These are phyloP conservation scores for Candida tibetensis DNA, from an alignment of 805 yeast species.

Conservation along the genomic window DNA sequence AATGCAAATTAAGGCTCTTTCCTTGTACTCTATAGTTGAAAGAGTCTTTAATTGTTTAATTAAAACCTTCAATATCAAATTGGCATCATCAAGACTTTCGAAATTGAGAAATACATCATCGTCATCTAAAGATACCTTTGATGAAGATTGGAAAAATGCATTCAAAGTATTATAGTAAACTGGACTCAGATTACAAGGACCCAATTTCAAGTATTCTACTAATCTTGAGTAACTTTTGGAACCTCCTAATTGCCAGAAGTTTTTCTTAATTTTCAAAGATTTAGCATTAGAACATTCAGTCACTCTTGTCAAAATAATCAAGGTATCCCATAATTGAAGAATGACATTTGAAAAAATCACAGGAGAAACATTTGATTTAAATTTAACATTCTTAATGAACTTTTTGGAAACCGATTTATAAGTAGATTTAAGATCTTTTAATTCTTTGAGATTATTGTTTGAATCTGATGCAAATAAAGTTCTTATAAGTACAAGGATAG, in stretches of 20 bases:
- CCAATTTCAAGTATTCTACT: slow-evolving; percentile 45
- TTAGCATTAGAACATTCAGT: slow-evolving; percentile 13
- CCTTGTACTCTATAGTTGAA: slow-evolving; percentile 16
- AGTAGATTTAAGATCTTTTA: slow-evolving; percentile 19
- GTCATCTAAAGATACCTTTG: slow-evolving; percentile 6
- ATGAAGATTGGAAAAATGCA: slow-evolving; percentile 17
- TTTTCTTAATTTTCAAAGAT: slow-evolving; percentile 38
- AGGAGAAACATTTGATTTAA: slow-evolving; percentile 28
- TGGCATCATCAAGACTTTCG: slow-evolving; percentile 17
- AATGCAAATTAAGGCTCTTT: slow-evolving; percentile 20
- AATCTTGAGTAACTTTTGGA: slow-evolving; percentile 39
- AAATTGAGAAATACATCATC: slow-evolving; percentile 21
- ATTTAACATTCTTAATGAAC: slow-evolving; percentile 42
- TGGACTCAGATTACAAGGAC: slow-evolving; percentile 53
- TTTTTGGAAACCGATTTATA: slow-evolving; percentile 44
- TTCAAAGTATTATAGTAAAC: slow-evolving; percentile 40
- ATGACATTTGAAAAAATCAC: slow-evolving; percentile 46
- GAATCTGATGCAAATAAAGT: slow-evolving; percentile 15
- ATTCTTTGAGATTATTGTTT: slow-evolving; percentile 10
- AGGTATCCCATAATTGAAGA: slow-evolving; percentile 47
- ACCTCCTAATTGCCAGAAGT: slow-evolving; percentile 54
- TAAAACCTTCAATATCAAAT: slow-evolving; percentile 15
- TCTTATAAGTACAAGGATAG: slow-evolving; percentile 22
- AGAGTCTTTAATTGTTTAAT: slow-evolving; percentile 14
- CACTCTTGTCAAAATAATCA: slow-evolving; percentile 39